Evolutionary conservation across 805 yeast genomes (phyloP).

Genomic region (Nakazawaea laoshanensis): DNA sequence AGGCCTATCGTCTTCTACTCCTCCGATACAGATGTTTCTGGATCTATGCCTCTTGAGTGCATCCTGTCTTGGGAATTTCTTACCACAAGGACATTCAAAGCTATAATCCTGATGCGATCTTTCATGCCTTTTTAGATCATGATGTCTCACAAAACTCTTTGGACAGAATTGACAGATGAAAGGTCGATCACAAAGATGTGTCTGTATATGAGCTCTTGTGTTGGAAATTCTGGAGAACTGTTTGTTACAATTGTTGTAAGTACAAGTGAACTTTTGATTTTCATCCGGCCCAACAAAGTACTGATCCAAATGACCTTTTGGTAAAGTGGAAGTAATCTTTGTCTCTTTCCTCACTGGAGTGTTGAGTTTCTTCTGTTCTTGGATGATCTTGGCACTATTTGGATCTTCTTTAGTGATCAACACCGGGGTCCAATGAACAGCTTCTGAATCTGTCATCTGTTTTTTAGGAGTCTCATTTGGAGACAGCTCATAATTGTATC

Average conservation of each 20-base stretch:
- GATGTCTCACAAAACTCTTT: conserved; percentile 89
- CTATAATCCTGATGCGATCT: conserved; percentile 76
- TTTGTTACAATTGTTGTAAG: conserved; percentile 72
- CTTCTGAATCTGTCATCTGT: conserved; percentile 15
- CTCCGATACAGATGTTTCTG: conserved; percentile 79
- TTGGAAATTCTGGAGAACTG: conserved; percentile 83
- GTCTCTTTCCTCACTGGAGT: conserved; percentile 33
- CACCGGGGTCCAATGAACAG: conserved; percentile 26
- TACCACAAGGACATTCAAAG: conserved; percentile 85
- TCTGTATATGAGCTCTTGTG: conserved; percentile 91
- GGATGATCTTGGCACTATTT: conserved; percentile 19
- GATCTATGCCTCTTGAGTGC: conserved; percentile 76
- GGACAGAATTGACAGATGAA: conserved; percentile 72
- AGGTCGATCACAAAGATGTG: conserved; percentile 93
- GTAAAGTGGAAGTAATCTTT: conserved; percentile 60
- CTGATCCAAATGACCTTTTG: conserved; percentile 83
- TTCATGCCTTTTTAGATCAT: conserved; percentile 84
- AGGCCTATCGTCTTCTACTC: conserved; percentile 32
- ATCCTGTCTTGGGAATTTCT: conserved; percentile 83
- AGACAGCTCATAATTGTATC: conserved; percentile 20
- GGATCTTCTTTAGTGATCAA: conserved; percentile 23
- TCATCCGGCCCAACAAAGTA: conserved; percentile 76
- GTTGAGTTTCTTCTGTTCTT: conserved; percentile 25
- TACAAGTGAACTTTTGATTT: conserved; percentile 65
- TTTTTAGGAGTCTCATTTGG: conserved; percentile 9